Conservation (phyloP, 2,329 filamentous ascomycete species). For the Colletotrichum sp. region DNA sequence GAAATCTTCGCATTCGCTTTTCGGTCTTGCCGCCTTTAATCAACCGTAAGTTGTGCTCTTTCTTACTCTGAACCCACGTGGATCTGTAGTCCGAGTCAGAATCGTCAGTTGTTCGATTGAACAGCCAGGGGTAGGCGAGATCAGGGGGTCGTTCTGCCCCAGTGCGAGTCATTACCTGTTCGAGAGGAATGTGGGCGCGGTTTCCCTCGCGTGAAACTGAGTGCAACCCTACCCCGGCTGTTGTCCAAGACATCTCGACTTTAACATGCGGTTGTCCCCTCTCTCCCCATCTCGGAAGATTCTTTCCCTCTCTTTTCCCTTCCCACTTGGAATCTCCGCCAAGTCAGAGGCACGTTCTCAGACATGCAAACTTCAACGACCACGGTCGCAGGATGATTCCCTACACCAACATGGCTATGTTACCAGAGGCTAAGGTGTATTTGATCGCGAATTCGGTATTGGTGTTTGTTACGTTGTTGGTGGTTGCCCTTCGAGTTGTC, state of each 20-base stretch:
- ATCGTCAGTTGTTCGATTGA: not conserved
- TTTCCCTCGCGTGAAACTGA: not conserved
- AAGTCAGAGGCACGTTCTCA: not conserved
- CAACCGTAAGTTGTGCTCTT: not conserved
- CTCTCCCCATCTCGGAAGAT: not conserved
- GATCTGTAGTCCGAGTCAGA: constrained; percentile 2
- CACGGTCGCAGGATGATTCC: not conserved
- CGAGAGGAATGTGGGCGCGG: not conserved
- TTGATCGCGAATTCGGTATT: constrained; percentile 28
- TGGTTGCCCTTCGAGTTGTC: constrained; percentile 30
- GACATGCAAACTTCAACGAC: not conserved
- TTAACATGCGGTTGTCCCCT: not conserved
- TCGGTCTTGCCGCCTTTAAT: not conserved
- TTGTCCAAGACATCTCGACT: not conserved
- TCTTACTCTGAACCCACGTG: not conserved
- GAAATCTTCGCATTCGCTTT: not conserved
- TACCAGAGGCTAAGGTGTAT: constrained; percentile 25
- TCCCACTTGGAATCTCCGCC: not conserved
- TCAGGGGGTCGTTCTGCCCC: not conserved
- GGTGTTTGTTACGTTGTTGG: constrained; percentile 23
- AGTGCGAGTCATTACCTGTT: constrained; percentile 2
- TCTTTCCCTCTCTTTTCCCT: not conserved
- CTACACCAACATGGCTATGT: not conserved
- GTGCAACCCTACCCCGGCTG: not conserved
- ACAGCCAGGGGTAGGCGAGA: constrained; percentile 1